A percentile compares a stretch with the other conserved stretches of the same genome.
phyloP scores from a whole-genome alignment of 768 basidiomycete species.

The Suillus tomentosus region DNA sequence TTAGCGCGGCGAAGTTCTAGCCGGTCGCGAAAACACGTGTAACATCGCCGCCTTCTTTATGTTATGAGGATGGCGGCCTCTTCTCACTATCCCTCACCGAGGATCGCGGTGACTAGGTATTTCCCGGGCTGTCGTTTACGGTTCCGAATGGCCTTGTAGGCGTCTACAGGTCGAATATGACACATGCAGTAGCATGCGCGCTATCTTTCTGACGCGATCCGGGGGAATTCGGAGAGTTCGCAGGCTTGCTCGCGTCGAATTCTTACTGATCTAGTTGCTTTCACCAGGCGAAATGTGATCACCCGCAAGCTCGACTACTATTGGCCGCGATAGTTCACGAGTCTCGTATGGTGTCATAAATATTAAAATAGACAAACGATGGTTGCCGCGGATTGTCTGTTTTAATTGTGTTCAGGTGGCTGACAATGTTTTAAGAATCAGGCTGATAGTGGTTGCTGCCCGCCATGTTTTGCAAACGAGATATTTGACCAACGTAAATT shows the following conservation, averaged over 20 bases:
- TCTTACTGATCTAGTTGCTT: neutral
- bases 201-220: neutral
- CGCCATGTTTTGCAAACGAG: neutral
- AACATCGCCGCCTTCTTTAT: conserved; percentile 3
- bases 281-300: neutral
- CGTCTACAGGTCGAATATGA: neutral
- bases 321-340: neutral
- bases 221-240: neutral
- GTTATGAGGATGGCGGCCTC: neutral
- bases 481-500: neutral
- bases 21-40: conserved; percentile 7
- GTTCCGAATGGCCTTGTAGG: neutral
- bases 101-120: neutral
- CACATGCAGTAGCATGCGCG: neutral
- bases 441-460: neutral
- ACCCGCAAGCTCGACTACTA: neutral
- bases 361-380: neutral
- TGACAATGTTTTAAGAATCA: neutral
- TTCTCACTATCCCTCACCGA: neutral
- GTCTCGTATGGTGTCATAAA: neutral
- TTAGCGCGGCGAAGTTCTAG: neutral
- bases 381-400: neutral
- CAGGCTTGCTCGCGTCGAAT: no score
- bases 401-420: neutral
- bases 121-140: neutral